A percentile compares a stretch with the other conserved stretches of the same genome.
Conservation (phyloP, 192 early-diverging fungal genomes). For the Chytriomyces sp. region DNA sequence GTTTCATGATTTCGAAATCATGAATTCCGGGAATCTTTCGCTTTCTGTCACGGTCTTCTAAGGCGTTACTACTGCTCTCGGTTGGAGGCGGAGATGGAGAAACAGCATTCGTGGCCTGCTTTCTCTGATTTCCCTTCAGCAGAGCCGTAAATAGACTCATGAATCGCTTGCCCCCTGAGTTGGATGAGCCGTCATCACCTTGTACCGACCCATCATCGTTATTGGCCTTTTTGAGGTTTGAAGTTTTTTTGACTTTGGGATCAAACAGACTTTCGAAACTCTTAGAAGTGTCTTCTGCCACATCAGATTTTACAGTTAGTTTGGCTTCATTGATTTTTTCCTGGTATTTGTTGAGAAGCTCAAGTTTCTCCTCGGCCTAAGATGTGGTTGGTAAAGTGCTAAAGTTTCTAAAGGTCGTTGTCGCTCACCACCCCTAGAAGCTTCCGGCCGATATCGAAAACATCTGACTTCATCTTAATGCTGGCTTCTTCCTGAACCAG, state of each 20-base stretch:
- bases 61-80: neutral
- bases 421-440: constrained; percentile 31
- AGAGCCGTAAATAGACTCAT: constrained; percentile 77
- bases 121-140: constrained; percentile 52
- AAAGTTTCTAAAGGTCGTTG: neutral
- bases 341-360: constrained; percentile 19
- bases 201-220: neutral
- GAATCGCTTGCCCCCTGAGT: constrained; percentile 45
- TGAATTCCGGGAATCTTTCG: constrained; percentile 78
- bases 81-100: constrained; percentile 4
- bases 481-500: constrained; percentile 21
- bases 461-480: constrained; percentile 20
- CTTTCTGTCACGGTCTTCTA: constrained; percentile 34
- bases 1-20: constrained; percentile 94
- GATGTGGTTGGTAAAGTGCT: too few relatives aligned
- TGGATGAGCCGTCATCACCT: neutral
- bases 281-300: constrained; percentile 6
- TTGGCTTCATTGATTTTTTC: constrained; percentile 10
- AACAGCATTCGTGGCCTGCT: constrained; percentile 28
- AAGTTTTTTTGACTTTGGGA: constrained; percentile 5
- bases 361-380: constrained; percentile 33
- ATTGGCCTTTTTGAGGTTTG: neutral
- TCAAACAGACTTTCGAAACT: constrained; percentile 7
- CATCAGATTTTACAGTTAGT: neutral
- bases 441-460: constrained; percentile 30